Conservation (phyloP, 2,329 filamentous ascomycete species). For the Aspergillus texensis region DNA sequence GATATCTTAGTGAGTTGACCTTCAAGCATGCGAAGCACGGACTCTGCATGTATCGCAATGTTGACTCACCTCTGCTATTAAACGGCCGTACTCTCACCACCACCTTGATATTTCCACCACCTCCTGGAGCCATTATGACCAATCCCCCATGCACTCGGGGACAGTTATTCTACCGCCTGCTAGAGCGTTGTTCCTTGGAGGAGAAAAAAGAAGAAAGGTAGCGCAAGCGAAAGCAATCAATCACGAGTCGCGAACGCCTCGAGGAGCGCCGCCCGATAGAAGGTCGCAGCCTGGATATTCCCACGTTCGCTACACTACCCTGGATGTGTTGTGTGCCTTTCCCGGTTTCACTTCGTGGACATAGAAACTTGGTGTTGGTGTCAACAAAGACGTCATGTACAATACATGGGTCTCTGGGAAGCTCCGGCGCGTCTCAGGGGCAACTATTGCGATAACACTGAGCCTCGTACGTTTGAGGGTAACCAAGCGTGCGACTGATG, state of each 20-base stretch:
- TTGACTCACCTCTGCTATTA: slow-evolving; percentile 78
- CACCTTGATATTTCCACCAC: slow-evolving; percentile 98
- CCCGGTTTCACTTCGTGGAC: slow-evolving; percentile 13
- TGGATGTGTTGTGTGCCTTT: slow-evolving; percentile 9
- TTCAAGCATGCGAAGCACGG: neutral
- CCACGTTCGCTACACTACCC: neutral
- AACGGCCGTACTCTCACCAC: slow-evolving; percentile 96
- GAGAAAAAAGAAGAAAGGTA: slow-evolving; percentile 13
- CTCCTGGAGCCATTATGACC: slow-evolving; percentile 65
- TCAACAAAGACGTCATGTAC: slow-evolving; percentile 45
- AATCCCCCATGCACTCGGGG: slow-evolving; percentile 40
- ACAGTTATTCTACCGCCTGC: slow-evolving; percentile 18
- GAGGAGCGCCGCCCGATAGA: slow-evolving; percentile 31
- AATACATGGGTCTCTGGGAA: slow-evolving; percentile 29
- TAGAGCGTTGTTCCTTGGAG: slow-evolving; percentile 14
- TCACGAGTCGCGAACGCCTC: slow-evolving; percentile 37
- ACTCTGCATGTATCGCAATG: neutral
- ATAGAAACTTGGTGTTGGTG: slow-evolving; percentile 22
- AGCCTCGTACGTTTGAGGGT: slow-evolving; percentile 1
- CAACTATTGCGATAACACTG: slow-evolving; percentile 12
- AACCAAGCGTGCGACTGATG: slow-evolving; percentile 6
- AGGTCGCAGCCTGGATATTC: slow-evolving; percentile 16
- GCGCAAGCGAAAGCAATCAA: slow-evolving; percentile 16
- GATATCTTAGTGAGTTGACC: slow-evolving; percentile 12
- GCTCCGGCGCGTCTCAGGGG: slow-evolving; percentile 21